Percentiles rank a stretch among this genome's conserved stretches.
phyloP scores from a whole-genome alignment of 768 basidiomycete genomes.

The Suillus bovinus region DNA sequence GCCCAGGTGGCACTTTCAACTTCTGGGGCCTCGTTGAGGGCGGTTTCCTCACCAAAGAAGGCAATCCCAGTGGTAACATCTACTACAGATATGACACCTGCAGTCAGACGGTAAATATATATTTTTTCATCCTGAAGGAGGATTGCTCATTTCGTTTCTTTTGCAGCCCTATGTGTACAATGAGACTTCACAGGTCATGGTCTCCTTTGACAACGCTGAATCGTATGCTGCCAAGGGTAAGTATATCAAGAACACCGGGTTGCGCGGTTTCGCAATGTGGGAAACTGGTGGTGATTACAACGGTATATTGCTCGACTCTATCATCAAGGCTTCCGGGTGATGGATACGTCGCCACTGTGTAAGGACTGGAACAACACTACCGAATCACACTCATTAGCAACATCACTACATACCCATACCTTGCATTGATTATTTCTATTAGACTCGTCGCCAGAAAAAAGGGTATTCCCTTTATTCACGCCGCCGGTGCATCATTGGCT shows the following conservation, averaged over 20 bases:
- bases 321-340: constrained; percentile 23
- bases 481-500: not conserved
- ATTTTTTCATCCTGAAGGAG: not conserved
- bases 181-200: constrained; percentile 49
- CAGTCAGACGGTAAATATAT: constrained; percentile 65
- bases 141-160: constrained; percentile 3
- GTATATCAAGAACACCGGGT: constrained; percentile 51
- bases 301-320: constrained; percentile 61
- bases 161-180: constrained; percentile 69
- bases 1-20: constrained; percentile 53
- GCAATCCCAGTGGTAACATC: constrained; percentile 42
- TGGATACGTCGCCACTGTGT: not conserved
- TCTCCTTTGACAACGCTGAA: constrained; percentile 63
- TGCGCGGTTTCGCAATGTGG: constrained; percentile 75
- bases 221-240: constrained; percentile 63
- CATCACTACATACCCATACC: not conserved
- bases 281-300: constrained; percentile 66
- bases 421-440: not conserved
- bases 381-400: not conserved
- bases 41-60: constrained; percentile 47
- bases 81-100: constrained; percentile 59
- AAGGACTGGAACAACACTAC: not conserved
- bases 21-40: constrained; percentile 60
- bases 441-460: not conserved
- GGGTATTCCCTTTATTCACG: not conserved